Percentiles rank a stretch among this genome's conserved stretches.
Conservation (phyloP, 2,329 filamentous ascomycete genomes). For the Xylariaceae sp. region DNA sequence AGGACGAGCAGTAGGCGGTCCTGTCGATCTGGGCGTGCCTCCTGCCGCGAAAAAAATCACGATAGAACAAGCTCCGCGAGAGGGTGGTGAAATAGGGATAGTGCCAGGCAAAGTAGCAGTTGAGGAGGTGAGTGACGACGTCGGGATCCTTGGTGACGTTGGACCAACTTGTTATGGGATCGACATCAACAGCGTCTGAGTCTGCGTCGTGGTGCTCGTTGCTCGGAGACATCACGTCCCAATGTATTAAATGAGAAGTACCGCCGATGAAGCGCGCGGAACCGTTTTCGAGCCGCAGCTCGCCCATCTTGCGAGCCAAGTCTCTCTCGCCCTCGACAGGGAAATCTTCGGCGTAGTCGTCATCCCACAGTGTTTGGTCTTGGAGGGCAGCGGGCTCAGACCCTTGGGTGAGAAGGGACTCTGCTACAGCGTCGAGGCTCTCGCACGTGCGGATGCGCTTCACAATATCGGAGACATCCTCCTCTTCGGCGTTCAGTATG, state of each 20-base stretch:
- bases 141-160: constrained; percentile 74
- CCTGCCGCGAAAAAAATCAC: constrained; percentile 74
- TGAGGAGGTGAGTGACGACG: constrained; percentile 80
- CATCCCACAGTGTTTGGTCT: constrained; percentile 40
- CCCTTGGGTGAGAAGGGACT: constrained; percentile 48
- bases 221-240: constrained; percentile 48
- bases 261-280: constrained; percentile 88
- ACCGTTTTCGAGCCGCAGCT: constrained; percentile 81
- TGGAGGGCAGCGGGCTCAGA: constrained; percentile 30
- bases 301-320: constrained; percentile 87
- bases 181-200: constrained; percentile 50
- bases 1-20: constrained; percentile 77
- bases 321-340: constrained; percentile 65
- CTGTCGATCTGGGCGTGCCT: constrained; percentile 47
- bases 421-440: constrained; percentile 53
- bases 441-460: constrained; percentile 84
- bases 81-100: constrained; percentile 94
- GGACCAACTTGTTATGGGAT: constrained; percentile 83
- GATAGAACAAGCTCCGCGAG: constrained; percentile 80
- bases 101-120: constrained; percentile 98
- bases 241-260: constrained; percentile 87
- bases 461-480: constrained; percentile 79
- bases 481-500: constrained; percentile 85
- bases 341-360: constrained; percentile 39
- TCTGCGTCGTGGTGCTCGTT: constrained; percentile 43